Conservation (phyloP, 2,329 filamentous ascomycete genomes). For the Mycosphaerella sp. region DNA sequence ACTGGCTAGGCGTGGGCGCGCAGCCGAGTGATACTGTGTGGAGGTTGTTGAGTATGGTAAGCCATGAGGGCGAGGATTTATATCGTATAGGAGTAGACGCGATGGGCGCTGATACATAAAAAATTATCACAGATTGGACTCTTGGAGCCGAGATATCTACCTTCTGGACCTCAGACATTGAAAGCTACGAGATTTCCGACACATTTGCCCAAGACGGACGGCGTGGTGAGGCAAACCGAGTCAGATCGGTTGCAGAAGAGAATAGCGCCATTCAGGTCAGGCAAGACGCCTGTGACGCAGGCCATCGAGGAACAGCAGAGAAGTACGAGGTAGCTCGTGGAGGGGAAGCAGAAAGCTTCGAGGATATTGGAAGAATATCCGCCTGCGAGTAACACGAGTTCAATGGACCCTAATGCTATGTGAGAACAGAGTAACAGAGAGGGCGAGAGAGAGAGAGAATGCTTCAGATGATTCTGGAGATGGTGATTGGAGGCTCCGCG, state of each 20-base stretch:
- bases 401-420: slow-evolving; percentile 48
- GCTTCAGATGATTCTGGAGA: neutral
- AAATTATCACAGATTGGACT: slow-evolving; percentile 38
- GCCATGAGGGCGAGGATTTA: neutral
- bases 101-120: neutral
- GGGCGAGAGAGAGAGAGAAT: neutral
- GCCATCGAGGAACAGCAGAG: neutral
- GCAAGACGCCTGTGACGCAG: slow-evolving; percentile 1
- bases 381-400: slow-evolving; percentile 22
- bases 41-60: slow-evolving; percentile 76
- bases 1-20: slow-evolving; percentile 95
- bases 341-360: neutral
- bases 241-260: slow-evolving; percentile 5
- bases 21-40: slow-evolving; percentile 88
- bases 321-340: neutral
- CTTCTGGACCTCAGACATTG: slow-evolving; percentile 29
- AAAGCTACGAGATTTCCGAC: slow-evolving; percentile 30
- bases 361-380: slow-evolving; percentile 10
- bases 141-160: slow-evolving; percentile 37
- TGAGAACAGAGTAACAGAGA: slow-evolving; percentile 30
- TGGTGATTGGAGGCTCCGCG: neutral
- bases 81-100: neutral
- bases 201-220: slow-evolving; percentile 20
- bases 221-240: neutral
- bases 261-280: slow-evolving; percentile 11